Percentiles rank a stretch among this genome's conserved stretches.
Conservation (phyloP, 768 basidiomycete species). For the Suillus occidentalis region DNA sequence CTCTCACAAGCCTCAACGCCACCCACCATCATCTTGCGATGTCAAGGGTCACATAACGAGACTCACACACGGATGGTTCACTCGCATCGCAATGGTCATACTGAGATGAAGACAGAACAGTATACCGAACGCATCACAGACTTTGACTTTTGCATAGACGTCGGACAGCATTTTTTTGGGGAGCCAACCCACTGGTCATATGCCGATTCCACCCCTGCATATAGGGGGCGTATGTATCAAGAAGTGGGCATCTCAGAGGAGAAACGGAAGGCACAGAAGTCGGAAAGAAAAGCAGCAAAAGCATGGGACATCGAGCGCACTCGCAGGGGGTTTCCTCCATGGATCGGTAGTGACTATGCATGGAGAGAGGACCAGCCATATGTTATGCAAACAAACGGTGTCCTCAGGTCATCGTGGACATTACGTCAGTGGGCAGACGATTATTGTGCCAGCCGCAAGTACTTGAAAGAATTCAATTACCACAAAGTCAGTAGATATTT, state of each 20-base stretch:
- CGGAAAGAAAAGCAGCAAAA: constrained; percentile 44
- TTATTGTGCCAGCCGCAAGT: constrained; percentile 69
- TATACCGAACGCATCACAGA: constrained; percentile 62
- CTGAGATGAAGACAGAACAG: constrained; percentile 41
- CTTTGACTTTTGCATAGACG: constrained; percentile 68
- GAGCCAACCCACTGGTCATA: constrained; percentile 57
- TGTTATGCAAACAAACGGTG: constrained; percentile 21
- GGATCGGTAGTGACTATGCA: constrained; percentile 38
- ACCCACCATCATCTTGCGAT: constrained; percentile 48
- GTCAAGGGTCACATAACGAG: constrained; percentile 58
- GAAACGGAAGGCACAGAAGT: constrained; percentile 40
- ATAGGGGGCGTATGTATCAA: constrained; percentile 60
- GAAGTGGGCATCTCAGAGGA: constrained; percentile 47
- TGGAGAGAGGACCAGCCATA: constrained; percentile 33
- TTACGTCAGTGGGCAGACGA: constrained; percentile 81
- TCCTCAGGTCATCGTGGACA: constrained; percentile 56
- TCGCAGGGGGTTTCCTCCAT: constrained; percentile 53
- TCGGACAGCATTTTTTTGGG: constrained; percentile 42
- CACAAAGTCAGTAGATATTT: constrained; percentile 47
- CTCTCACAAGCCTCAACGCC: constrained; percentile 50
- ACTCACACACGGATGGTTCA: constrained; percentile 47
- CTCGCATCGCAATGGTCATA: constrained; percentile 34
- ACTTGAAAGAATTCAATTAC: constrained; percentile 78
- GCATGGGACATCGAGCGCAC: constrained; percentile 46
- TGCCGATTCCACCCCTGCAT: constrained; percentile 61